These are phyloP conservation scores for Avena sativa DNA, from an alignment of 176 grass and related monocot genomes.

Conservation along the genomic window DNA sequence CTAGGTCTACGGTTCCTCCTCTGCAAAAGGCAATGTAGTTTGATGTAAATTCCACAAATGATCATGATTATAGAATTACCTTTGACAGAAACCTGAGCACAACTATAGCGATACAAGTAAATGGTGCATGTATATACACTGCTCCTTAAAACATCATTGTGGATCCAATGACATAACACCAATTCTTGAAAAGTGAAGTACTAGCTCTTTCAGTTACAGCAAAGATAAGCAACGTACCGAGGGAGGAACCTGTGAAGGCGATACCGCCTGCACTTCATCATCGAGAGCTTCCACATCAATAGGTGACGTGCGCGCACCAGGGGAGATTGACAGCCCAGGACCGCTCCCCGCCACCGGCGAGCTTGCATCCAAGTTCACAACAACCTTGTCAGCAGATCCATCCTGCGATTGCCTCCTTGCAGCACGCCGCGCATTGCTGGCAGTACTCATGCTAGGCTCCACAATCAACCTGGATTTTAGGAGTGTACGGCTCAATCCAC, in stretches of 20 bases:
- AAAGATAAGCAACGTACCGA: neutral
- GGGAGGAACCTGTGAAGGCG: conserved; percentile 48
- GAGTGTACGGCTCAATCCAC: neutral
- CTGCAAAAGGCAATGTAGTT: conserved; percentile 41
- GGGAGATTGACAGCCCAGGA: neutral
- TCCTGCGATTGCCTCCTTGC: conserved; percentile 34
- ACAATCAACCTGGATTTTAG: conserved; percentile 43
- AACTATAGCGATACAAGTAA: neutral
- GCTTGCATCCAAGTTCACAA: conserved; percentile 46
- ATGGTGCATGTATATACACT: neutral
- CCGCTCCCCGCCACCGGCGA: conserved; percentile 2
- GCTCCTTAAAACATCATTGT: conserved; percentile 1
- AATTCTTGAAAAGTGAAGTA: neutral
- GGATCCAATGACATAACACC: neutral
- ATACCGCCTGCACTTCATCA: conserved; percentile 54
- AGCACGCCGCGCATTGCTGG: conserved; percentile 15
- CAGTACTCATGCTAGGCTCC: conserved; percentile 47
- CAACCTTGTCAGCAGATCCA: conserved; percentile 44
- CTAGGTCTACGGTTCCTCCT: conserved; percentile 46
- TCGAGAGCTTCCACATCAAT: conserved; percentile 55
- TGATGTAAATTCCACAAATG: conserved; percentile 4
- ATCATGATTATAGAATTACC: neutral
- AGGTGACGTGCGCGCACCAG: conserved; percentile 41
- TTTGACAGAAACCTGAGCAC: neutral
- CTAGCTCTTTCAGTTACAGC: neutral